Evolutionary conservation across 805 yeast species (phyloP).

Genomic region (Candida silvatica): DNA sequence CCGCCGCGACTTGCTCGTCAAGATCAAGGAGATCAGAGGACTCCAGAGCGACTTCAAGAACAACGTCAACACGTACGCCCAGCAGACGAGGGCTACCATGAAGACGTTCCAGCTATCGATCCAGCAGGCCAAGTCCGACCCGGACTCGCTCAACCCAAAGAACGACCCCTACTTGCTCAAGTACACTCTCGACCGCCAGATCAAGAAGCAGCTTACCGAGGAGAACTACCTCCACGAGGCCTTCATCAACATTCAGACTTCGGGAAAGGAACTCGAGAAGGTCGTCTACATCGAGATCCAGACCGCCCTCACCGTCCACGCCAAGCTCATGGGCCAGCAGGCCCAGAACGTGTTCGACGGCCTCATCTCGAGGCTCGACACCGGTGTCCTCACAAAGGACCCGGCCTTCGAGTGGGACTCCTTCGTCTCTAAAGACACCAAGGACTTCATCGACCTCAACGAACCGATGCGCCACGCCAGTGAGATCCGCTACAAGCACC

Average conservation of each 20-base stretch:
- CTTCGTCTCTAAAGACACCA: slow-evolving; percentile 59
- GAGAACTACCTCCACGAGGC: slow-evolving; percentile 88
- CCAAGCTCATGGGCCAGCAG: slow-evolving; percentile 63
- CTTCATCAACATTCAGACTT: slow-evolving; percentile 72
- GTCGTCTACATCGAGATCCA: slow-evolving; percentile 85
- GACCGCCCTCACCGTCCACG: slow-evolving; percentile 65
- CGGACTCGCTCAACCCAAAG: slow-evolving; percentile 36
- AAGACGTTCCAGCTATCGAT: slow-evolving; percentile 49
- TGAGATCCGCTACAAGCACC: slow-evolving; percentile 60
- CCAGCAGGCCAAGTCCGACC: slow-evolving; percentile 48
- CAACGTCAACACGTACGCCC: slow-evolving; percentile 59
- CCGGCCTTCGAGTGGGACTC: slow-evolving; percentile 85
- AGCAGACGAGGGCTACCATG: slow-evolving; percentile 52
- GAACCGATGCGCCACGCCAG: slow-evolving; percentile 52
- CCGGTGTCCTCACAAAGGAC: slow-evolving; percentile 67
- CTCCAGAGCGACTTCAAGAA: slow-evolving; percentile 81
- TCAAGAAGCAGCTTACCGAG: slow-evolving; percentile 69
- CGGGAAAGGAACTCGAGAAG: slow-evolving; percentile 83
- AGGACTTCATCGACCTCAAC: slow-evolving; percentile 54
- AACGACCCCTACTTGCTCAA: slow-evolving; percentile 81
- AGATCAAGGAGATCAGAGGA: slow-evolving; percentile 80
- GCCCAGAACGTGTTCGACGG: slow-evolving; percentile 63
- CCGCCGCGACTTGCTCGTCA: slow-evolving; percentile 68
- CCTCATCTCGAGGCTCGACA: slow-evolving; percentile 55
- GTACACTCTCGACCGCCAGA: slow-evolving; percentile 62